Evolutionary conservation across 306 rosid species (phyloP).

Genomic region (Argentina anserina): DNA sequence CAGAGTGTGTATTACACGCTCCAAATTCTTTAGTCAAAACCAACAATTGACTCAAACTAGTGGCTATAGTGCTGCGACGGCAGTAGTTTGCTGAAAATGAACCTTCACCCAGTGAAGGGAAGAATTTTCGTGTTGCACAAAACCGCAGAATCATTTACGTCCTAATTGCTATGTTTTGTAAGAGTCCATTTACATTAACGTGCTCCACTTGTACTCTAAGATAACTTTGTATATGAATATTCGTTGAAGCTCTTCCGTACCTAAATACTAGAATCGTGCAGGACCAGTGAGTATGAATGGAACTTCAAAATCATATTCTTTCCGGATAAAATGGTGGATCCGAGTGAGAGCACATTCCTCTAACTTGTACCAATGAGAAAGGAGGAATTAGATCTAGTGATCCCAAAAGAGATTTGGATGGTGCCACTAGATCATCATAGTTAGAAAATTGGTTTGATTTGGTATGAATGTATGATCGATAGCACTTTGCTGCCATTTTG

Average conservation of each 20-base stretch:
- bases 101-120: too few species aligned
- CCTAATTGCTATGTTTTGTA: background rate
- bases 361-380: background rate
- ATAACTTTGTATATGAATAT: background rate
- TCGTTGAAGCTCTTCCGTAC: background rate
- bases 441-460: background rate
- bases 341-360: background rate
- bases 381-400: background rate
- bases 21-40: too few species aligned
- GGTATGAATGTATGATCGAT: background rate
- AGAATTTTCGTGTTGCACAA: too few species aligned
- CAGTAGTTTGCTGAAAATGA: too few species aligned
- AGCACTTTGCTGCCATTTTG: background rate
- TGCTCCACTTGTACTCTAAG: background rate
- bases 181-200: background rate
- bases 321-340: background rate
- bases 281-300: background rate
- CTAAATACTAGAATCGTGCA: background rate
- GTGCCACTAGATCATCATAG: background rate
- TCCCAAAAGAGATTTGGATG: background rate
- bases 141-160: background rate
- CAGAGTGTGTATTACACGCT: too few species aligned
- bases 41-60: too few species aligned
- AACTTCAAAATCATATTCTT: background rate
- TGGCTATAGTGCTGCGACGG: too few species aligned